phyloP scores from a whole-genome alignment of 257 asterid genomes.

The Nicotiana attenuata region DNA sequence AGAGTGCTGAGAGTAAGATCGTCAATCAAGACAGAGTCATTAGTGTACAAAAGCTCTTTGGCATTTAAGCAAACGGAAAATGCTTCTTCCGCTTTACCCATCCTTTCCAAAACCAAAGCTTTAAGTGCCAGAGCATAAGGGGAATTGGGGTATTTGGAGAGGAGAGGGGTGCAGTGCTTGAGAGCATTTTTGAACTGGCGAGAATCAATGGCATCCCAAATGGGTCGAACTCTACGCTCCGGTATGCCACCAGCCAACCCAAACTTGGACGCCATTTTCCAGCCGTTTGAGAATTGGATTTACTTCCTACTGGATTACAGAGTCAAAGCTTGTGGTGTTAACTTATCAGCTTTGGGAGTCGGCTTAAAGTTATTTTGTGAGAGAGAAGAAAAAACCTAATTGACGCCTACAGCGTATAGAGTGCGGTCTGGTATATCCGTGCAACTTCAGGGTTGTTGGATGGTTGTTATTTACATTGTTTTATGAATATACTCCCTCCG shows the following conservation, averaged over 20 bases:
- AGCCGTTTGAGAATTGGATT: too few species aligned
- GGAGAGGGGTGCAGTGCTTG: slow-evolving; percentile 64
- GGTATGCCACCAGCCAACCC: slow-evolving; percentile 92
- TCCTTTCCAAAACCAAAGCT: slow-evolving; percentile 80
- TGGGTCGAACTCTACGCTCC: slow-evolving; percentile 90
- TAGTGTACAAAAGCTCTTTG: slow-evolving; percentile 55
- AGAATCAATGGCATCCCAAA: slow-evolving; percentile 93
- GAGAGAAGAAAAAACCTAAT: too few species aligned
- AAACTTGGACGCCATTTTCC: slow-evolving; percentile 70
- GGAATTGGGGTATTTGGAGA: slow-evolving; percentile 73
- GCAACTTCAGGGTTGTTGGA: too few species aligned
- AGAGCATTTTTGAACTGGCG: slow-evolving; percentile 94
- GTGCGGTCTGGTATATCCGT: too few species aligned
- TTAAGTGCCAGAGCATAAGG: slow-evolving; percentile 90
- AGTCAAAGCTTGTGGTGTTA: too few species aligned
- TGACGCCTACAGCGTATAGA: too few species aligned
- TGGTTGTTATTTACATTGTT: too few species aligned
- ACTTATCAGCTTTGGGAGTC: too few species aligned
- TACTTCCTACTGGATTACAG: too few species aligned
- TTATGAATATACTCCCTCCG: too few species aligned
- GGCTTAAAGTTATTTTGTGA: too few species aligned
- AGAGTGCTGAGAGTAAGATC: slow-evolving; percentile 91
- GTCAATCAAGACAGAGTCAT: slow-evolving; percentile 59
- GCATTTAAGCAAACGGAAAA: slow-evolving; percentile 72
- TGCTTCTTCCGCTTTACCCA: slow-evolving; percentile 85